phyloP scores from a whole-genome alignment of 805 yeast species.

The Diddensiella santjacobensis region DNA sequence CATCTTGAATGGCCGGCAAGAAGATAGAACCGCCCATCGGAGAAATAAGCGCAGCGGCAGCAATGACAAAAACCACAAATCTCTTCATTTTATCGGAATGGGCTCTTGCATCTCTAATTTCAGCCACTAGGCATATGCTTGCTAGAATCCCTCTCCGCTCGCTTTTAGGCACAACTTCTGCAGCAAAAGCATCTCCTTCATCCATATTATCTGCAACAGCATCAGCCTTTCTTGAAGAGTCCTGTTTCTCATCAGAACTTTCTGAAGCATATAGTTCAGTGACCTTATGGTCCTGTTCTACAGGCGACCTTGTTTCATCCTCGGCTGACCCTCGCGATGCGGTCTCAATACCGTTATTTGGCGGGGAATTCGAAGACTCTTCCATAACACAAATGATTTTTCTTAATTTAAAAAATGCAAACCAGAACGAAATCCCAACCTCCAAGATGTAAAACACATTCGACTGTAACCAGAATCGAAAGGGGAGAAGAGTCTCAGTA shows the following conservation, averaged over 20 bases:
- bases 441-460: no score
- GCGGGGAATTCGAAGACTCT: no score
- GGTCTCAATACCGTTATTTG: neutral
- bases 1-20: conserved; percentile 68
- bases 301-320: neutral
- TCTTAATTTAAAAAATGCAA: no score
- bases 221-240: neutral
- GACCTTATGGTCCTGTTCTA: conserved; percentile 2
- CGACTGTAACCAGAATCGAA: no score
- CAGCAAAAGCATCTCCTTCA: neutral
- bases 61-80: conserved; percentile 59
- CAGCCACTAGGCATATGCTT: conserved; percentile 52
- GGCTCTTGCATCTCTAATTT: conserved; percentile 66
- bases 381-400: no score
- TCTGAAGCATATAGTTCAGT: conserved; percentile 7
- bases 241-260: neutral
- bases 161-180: conserved; percentile 10
- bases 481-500: no score
- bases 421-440: no score
- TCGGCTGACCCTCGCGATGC: neutral
- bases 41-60: conserved; percentile 72
- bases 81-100: conserved; percentile 50
- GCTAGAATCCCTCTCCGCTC: conserved; percentile 61
- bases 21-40: conserved; percentile 88
- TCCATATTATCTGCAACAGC: neutral